Evolutionary conservation across 2,329 filamentous ascomycete species (phyloP).

Genomic region (Cladosporium sp.): DNA sequence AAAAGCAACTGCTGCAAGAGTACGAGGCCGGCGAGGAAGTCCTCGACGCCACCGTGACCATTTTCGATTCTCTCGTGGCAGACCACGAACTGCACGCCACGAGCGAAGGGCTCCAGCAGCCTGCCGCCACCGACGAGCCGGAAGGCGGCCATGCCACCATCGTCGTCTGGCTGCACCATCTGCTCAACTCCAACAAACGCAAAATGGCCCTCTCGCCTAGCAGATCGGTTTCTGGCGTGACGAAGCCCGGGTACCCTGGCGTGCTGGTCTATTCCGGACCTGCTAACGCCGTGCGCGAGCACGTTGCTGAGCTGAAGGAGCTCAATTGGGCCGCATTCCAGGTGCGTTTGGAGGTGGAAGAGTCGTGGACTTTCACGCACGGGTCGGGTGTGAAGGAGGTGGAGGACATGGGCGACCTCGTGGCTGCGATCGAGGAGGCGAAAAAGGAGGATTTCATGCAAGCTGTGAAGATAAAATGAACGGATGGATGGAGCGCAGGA

Average conservation of each 20-base stretch:
- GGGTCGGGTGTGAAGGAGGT: conserved; percentile 38
- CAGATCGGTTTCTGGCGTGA: conserved; percentile 35
- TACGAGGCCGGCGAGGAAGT: conserved; percentile 36
- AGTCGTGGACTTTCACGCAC: conserved; percentile 38
- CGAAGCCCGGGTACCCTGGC: conserved; percentile 45
- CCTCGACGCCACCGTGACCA: conserved; percentile 38
- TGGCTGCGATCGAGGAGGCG: conserved; percentile 31
- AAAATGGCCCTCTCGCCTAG: conserved; percentile 39
- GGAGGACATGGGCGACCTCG: conserved; percentile 42
- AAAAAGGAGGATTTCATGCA: conserved; percentile 29
- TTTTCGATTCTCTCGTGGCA: conserved; percentile 33
- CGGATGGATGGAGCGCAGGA: background rate
- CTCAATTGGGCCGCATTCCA: conserved; percentile 46
- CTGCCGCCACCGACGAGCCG: background rate
- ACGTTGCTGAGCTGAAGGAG: conserved; percentile 38
- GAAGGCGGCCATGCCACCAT: conserved; percentile 30
- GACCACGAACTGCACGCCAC: conserved; percentile 3
- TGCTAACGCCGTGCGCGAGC: conserved; percentile 33
- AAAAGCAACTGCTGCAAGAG: conserved; percentile 6
- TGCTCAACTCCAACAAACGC: conserved; percentile 43
- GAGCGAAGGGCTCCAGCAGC: background rate
- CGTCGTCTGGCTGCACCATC: conserved; percentile 44
- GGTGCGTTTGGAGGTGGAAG: conserved; percentile 37
- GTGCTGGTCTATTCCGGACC: conserved; percentile 41
- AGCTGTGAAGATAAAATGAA: conserved; percentile 32